Conservation (phyloP, 2,329 filamentous ascomycete genomes). For the Scorias spongiosa region DNA sequence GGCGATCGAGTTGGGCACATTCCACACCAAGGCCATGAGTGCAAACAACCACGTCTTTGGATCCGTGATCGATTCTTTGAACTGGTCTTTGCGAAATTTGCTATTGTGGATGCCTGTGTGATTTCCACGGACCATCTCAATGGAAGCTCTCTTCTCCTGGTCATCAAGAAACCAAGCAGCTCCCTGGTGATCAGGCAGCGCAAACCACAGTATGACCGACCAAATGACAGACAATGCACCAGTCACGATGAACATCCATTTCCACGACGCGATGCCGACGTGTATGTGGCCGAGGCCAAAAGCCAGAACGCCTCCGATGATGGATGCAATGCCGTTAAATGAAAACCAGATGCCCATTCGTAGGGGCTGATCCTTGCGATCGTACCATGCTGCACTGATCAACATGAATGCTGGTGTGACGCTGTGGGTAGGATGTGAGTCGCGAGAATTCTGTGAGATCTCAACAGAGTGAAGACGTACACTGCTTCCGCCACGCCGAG, state of each 20-base stretch:
- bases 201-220: neutral
- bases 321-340: conserved; percentile 14
- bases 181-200: conserved; percentile 52
- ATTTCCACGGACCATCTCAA: conserved; percentile 25
- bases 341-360: too few relatives aligned
- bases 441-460: neutral
- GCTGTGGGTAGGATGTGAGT: too few relatives aligned
- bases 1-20: conserved; percentile 38
- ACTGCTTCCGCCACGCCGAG: conserved; percentile 41
- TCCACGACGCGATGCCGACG: conserved; percentile 8
- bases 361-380: too few relatives aligned
- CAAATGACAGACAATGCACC: conserved; percentile 2
- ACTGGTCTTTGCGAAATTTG: conserved; percentile 34
- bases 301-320: conserved; percentile 25
- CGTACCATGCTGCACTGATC: neutral
- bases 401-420: neutral
- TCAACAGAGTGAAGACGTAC: neutral
- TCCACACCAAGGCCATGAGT: conserved; percentile 19
- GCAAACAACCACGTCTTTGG: conserved; percentile 34
- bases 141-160: conserved; percentile 30
- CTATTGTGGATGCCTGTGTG: conserved; percentile 26
- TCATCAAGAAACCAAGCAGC: conserved; percentile 50
- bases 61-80: conserved; percentile 42
- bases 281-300: conserved; percentile 19
- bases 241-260: conserved; percentile 4